These are phyloP conservation scores for Raffaelea ambrosiae DNA, from an alignment of 2,329 filamentous ascomycete genomes.

Conservation along the genomic window DNA sequence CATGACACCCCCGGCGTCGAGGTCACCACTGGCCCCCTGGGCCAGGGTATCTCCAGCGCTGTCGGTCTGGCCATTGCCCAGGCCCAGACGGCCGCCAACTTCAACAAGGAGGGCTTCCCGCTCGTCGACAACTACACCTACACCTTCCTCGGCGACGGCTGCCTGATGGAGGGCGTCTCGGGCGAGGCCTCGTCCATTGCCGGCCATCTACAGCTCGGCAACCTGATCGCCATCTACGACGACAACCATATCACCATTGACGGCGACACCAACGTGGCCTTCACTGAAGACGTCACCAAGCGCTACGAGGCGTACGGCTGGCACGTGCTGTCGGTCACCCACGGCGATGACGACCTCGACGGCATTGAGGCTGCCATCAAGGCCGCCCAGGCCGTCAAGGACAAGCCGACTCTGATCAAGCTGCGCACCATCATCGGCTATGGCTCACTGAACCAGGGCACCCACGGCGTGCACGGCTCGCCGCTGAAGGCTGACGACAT, in stretches of 20 bases:
- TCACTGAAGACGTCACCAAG: slow-evolving; percentile 94
- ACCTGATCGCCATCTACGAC: slow-evolving; percentile 94
- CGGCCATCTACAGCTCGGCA: slow-evolving; percentile 94
- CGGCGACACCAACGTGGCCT: slow-evolving; percentile 89
- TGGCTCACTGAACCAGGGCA: slow-evolving; percentile 88
- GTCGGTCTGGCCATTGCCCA: slow-evolving; percentile 97
- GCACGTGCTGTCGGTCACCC: slow-evolving; percentile 76
- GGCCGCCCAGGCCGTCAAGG: slow-evolving; percentile 75
- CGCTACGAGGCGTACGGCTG: slow-evolving; percentile 96
- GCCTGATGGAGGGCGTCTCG: slow-evolving; percentile 96
- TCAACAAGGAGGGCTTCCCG: slow-evolving; percentile 94
- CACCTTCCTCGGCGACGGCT: slow-evolving; percentile 94
- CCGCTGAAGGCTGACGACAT: slow-evolving; percentile 92
- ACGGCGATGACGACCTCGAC: slow-evolving; percentile 83
- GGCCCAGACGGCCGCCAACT: slow-evolving; percentile 79
- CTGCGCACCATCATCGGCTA: slow-evolving; percentile 96
- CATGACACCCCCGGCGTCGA: slow-evolving; percentile 96
- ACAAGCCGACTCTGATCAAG: slow-evolving; percentile 97
- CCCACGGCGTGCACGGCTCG: slow-evolving; percentile 91
- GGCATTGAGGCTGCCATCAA: slow-evolving; percentile 83
- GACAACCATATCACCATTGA: slow-evolving; percentile 98
- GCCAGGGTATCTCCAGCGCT: slow-evolving; percentile 94
- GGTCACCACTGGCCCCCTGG: slow-evolving; percentile 95
- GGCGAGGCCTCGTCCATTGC: slow-evolving; percentile 86
- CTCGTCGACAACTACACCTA: slow-evolving; percentile 97